Percentiles rank a stretch among this genome's conserved stretches.
Evolutionary conservation across 2,329 filamentous ascomycete species (phyloP).

Genomic region (Penicillium corylophilum): DNA sequence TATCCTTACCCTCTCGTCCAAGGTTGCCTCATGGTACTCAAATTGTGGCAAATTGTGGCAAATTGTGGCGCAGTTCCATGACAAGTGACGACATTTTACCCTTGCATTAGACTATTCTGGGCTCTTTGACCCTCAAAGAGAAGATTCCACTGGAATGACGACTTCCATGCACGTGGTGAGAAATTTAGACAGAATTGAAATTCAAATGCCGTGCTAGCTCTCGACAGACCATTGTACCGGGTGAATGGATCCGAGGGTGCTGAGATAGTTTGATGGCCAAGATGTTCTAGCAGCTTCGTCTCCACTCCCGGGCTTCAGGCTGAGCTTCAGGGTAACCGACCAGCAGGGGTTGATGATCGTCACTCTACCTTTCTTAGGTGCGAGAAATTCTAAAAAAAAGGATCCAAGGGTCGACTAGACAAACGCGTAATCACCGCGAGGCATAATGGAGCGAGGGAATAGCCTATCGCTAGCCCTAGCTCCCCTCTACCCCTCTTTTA

Average conservation of each 20-base stretch:
- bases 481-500: neutral
- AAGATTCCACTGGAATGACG: neutral
- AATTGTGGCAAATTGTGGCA: no score
- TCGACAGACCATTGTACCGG: neutral
- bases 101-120: neutral
- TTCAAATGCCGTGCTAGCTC: no score
- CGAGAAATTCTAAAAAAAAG: neutral
- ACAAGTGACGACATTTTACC: neutral
- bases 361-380: neutral
- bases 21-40: no score
- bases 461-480: neutral
- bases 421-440: neutral
- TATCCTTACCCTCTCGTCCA: neutral
- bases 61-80: no score
- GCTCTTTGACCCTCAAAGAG: neutral
- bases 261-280: neutral
- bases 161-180: neutral
- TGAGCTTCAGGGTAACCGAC: neutral
- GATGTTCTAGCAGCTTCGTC: neutral
- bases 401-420: neutral
- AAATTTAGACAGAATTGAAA: no score
- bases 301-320: neutral
- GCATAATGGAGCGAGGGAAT: neutral
- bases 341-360: neutral
- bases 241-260: neutral